phyloP scores from a whole-genome alignment of 768 basidiomycete genomes.

The Lyophyllum atratum region DNA sequence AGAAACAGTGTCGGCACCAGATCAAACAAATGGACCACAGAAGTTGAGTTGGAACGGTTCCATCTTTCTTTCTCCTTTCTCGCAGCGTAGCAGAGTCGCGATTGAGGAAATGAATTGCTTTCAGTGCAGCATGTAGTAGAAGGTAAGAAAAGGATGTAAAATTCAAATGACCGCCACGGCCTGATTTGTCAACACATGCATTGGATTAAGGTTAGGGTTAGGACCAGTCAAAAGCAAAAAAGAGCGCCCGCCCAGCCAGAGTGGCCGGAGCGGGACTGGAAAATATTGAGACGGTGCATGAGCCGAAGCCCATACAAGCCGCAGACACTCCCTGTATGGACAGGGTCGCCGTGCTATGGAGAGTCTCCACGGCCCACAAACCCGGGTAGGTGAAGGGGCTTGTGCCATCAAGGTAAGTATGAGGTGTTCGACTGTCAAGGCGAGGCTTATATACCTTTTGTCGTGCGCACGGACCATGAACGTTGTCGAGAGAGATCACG shows the following conservation, averaged over 20 bases:
- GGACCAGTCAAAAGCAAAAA: conserved; percentile 26
- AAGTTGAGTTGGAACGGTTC: no score
- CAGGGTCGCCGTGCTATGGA: conserved; percentile 77
- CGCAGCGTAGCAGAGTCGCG: no score
- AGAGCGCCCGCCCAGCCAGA: conserved; percentile 44
- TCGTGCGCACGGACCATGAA: conserved; percentile 2
- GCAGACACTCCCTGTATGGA: conserved; percentile 57
- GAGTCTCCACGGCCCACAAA: conserved; percentile 57
- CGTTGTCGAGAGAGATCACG: neutral
- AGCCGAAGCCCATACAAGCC: conserved; percentile 63
- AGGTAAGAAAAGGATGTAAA: no score
- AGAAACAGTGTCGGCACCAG: no score
- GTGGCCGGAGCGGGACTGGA: conserved; percentile 58
- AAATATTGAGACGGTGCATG: conserved; percentile 71
- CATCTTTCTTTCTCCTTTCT: no score
- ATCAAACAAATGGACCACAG: no score
- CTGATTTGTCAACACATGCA: no score
- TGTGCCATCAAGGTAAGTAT: conserved; percentile 73
- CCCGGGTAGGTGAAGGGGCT: conserved; percentile 55
- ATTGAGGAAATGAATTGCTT: no score
- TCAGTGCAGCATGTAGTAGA: no score
- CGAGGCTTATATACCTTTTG: neutral
- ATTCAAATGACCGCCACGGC: no score
- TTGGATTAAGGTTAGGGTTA: conserved; percentile 7
- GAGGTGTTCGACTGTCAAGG: conserved; percentile 23